Evolutionary conservation across 345 rosid genomes (phyloP), one percentile per base, ranked within the genome.

Genomic region (Murraya koenigii): DNA sequence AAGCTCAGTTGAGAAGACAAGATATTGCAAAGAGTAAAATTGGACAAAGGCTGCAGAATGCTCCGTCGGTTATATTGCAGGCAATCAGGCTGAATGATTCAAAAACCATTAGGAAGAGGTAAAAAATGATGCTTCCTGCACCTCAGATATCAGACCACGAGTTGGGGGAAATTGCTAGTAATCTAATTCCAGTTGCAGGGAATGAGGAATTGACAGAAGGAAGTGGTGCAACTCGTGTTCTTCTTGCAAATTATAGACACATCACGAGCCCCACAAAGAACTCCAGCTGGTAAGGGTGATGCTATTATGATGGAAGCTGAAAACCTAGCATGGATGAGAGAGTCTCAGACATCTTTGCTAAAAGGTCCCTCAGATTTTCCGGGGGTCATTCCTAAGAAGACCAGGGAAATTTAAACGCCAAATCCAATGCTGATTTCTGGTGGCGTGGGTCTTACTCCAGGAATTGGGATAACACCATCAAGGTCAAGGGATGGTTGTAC

Each of bases 261-360:
- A 30, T 86, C 89, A 60, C 89, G 93, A 23, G 91, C 98, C 54
- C 98, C 99, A 3, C 98, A 92, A 79, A 91, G 99, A 78, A 96
- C 99, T 67, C 98, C 99, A 79, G 83, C 97, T 71, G 97, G 97
- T 75, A 94, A 92, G 83, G 97, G 98, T 73, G 99, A 96, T 84
- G 91, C 99, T 72, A 88, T 96, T 68, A 91, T 94, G 98, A 94
- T 92, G 99, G 99, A 96, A 86, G 99, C 99, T 70, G 97, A 96
- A 85, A 96, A 96, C 68, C 84, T 96, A 80, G 98, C 97, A 23
- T 82, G 99, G 60, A 67, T 96, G 86, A 89, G 99, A 80, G 97
- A 96, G 84, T 96, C 99, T 63, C 98, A 94, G 83, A 96, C 99
- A 59, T 97, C 98, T 75, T 84, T 96, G 72, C 79, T 96, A 35